Evolutionary conservation across 345 rosid species (phyloP).

Genomic region (Rhizophora mangle): DNA sequence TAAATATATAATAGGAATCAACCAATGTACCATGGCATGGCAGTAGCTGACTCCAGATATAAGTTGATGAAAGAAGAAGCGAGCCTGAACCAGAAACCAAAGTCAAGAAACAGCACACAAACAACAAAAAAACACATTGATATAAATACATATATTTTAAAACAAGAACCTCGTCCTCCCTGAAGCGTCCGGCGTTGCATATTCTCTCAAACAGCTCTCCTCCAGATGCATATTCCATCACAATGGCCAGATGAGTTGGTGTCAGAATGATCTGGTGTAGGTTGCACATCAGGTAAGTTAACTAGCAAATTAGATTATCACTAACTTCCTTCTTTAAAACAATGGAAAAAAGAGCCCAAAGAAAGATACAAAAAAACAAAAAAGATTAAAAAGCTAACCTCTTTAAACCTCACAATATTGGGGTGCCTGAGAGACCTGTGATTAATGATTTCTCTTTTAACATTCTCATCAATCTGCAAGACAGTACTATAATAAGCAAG

Average conservation of each 20-base stretch:
- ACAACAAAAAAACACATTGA: background rate
- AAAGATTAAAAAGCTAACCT: slow-evolving; percentile 14
- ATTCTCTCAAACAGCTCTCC: slow-evolving; percentile 37
- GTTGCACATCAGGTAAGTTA: background rate
- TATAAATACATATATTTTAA: background rate
- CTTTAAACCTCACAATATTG: slow-evolving; percentile 37
- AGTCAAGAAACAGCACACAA: background rate
- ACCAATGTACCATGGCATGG: slow-evolving; percentile 27
- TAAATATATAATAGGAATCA: background rate
- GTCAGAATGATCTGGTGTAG: slow-evolving; percentile 27
- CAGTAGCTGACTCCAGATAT: slow-evolving; percentile 36
- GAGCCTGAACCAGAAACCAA: slow-evolving; percentile 24
- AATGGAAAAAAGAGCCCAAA: background rate
- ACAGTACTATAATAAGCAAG: background rate
- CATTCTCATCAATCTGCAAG: slow-evolving; percentile 33
- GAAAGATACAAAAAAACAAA: too few species aligned
- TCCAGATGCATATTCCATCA: slow-evolving; percentile 38
- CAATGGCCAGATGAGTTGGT: slow-evolving; percentile 36
- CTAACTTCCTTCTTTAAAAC: background rate
- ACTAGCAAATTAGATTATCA: background rate
- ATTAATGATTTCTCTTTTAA: slow-evolving; percentile 34
- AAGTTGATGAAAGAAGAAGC: slow-evolving; percentile 35
- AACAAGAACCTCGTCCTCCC: slow-evolving; percentile 27
- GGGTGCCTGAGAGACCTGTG: slow-evolving; percentile 32
- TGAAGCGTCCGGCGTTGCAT: slow-evolving; percentile 26